Evolutionary conservation across 1,139 yeast species (phyloP).

Genomic region (Pichia sp.): DNA sequence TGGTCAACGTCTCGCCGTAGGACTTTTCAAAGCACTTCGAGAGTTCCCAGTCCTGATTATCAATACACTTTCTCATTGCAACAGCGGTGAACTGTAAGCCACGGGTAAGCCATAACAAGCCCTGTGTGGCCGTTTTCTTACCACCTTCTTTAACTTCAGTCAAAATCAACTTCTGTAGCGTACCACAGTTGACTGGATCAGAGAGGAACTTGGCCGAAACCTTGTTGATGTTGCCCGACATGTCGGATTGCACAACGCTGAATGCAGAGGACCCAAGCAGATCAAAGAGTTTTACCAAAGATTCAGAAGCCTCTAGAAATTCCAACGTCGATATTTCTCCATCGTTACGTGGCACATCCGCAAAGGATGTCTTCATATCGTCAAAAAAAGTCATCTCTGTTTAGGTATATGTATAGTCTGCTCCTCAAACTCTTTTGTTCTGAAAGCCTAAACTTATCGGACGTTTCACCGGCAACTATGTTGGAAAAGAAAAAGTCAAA

Average conservation of each 20-base stretch:
- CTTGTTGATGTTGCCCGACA: slow-evolving; percentile 82
- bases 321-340: slow-evolving; percentile 67
- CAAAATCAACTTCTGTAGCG: slow-evolving; percentile 74
- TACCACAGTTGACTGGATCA: slow-evolving; percentile 57
- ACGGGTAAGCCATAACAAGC: slow-evolving; percentile 79
- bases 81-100: slow-evolving; percentile 87
- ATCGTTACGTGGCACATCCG: slow-evolving; percentile 58
- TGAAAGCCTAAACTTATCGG: too few relatives aligned
- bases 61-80: slow-evolving; percentile 78
- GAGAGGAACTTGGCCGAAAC: slow-evolving; percentile 62
- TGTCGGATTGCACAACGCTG: slow-evolving; percentile 78
- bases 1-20: slow-evolving; percentile 70
- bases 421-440: too few relatives aligned
- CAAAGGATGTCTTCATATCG: slow-evolving; percentile 67
- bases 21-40: slow-evolving; percentile 78
- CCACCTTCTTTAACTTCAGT: slow-evolving; percentile 59
- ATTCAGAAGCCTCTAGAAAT: slow-evolving; percentile 80
- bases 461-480: too few relatives aligned
- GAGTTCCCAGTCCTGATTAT: slow-evolving; percentile 58
- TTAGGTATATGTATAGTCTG: not conserved
- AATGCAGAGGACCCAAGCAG: slow-evolving; percentile 83
- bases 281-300: slow-evolving; percentile 77
- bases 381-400: slow-evolving; percentile 66
- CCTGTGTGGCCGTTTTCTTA: slow-evolving; percentile 80
- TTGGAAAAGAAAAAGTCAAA: too few relatives aligned